A percentile compares a stretch with the other conserved stretches of the same genome.
phyloP scores from a whole-genome alignment of 371 early-diverging fungal genomes.

The Parasitella parasitica region DNA sequence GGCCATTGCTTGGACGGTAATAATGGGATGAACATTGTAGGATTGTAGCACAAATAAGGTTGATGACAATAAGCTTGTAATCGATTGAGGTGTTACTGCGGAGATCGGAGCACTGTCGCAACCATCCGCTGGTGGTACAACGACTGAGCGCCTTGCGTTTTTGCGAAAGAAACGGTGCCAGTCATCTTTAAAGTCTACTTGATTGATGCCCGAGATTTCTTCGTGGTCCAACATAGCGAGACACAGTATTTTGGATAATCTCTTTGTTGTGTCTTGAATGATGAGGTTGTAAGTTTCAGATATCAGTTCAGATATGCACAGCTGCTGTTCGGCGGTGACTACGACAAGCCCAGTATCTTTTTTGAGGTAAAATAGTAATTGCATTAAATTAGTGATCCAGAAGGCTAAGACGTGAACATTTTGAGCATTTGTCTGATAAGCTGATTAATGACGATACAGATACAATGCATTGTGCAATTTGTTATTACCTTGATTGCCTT shows the following conservation, averaged over 20 bases:
- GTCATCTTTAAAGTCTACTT: slow-evolving; percentile 64
- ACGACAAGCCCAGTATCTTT: slow-evolving; percentile 71
- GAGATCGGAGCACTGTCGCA: neutral
- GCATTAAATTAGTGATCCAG: slow-evolving; percentile 79
- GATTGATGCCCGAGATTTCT: slow-evolving; percentile 64
- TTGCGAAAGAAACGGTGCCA: slow-evolving; percentile 55
- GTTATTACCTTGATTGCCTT: slow-evolving; percentile 9
- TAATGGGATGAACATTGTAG: slow-evolving; percentile 66
- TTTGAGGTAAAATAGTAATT: slow-evolving; percentile 78
- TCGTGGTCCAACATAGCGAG: slow-evolving; percentile 72
- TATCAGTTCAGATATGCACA: slow-evolving; percentile 66
- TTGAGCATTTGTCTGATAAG: slow-evolving; percentile 29
- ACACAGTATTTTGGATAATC: slow-evolving; percentile 59
- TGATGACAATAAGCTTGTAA: slow-evolving; percentile 64
- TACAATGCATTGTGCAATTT: neutral
- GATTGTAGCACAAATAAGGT: slow-evolving; percentile 60
- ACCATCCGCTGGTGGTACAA: neutral
- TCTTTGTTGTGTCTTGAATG: slow-evolving; percentile 55
- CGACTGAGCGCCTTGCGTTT: neutral
- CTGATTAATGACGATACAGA: slow-evolving; percentile 1
- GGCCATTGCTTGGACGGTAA: slow-evolving; percentile 63
- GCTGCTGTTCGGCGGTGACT: slow-evolving; percentile 62
- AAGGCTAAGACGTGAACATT: slow-evolving; percentile 61
- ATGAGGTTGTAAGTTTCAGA: slow-evolving; percentile 68
- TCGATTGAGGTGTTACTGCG: slow-evolving; percentile 46